Evolutionary conservation across 371 early-diverging fungal species (phyloP).

Genomic region (Saksenaea oblongispora): DNA sequence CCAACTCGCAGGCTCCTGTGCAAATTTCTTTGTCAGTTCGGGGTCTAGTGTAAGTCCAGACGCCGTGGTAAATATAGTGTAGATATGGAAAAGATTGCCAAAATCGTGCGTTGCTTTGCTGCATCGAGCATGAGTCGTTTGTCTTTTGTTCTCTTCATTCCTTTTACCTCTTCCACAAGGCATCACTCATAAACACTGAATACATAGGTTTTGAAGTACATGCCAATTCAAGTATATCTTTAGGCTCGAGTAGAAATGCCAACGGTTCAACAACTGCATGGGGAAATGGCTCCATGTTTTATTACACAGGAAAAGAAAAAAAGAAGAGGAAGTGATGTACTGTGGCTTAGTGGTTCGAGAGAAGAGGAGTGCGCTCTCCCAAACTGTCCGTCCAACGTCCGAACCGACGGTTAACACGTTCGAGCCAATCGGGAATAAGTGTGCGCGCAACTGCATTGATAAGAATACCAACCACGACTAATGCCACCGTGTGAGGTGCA

Average conservation of each 20-base stretch:
- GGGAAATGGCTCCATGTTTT: constrained; percentile 16
- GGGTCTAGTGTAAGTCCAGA: constrained; percentile 50
- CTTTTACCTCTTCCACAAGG: constrained; percentile 34
- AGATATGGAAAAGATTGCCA: constrained; percentile 57
- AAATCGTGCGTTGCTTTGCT: constrained; percentile 57
- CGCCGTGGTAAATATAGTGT: constrained; percentile 41
- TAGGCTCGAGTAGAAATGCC: constrained; percentile 17
- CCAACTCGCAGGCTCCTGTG: constrained; percentile 49
- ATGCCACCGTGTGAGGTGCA: constrained; percentile 33
- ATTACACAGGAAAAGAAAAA: neutral
- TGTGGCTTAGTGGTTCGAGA: constrained; percentile 8
- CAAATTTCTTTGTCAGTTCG: constrained; percentile 39
- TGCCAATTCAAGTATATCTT: constrained; percentile 17
- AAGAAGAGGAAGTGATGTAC: neutral
- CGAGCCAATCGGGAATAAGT: constrained; percentile 42
- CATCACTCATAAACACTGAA: constrained; percentile 9
- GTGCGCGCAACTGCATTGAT: constrained; percentile 45
- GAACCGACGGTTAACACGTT: constrained; percentile 40
- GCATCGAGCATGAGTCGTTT: neutral
- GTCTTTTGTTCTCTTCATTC: neutral
- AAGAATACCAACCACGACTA: constrained; percentile 45
- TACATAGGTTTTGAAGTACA: constrained; percentile 18
- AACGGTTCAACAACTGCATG: constrained; percentile 10
- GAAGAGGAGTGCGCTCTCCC: constrained; percentile 48
- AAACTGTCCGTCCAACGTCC: constrained; percentile 34